Base-by-base conservation (phyloP, 495 filamentous ascomycete species). In the Massariosphaeria phaeospora region DNA sequence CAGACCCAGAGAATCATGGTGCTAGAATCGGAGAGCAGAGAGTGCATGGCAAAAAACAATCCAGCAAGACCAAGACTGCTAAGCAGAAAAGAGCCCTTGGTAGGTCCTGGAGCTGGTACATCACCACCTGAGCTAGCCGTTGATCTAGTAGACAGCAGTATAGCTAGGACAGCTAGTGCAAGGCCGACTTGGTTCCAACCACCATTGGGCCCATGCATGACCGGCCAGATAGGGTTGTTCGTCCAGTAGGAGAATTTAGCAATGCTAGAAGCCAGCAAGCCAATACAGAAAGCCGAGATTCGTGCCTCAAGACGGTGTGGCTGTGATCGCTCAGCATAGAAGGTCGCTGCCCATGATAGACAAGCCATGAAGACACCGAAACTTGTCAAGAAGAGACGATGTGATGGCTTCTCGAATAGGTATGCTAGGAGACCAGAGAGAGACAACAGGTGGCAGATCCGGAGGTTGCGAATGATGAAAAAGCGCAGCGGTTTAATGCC, bases 1-100 rank as follows among this genome's bases (percentile, higher is more conserved):
- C 94, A 99, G n/a, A 87, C 88, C 94, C 94, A 99, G 21, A 89
- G 77, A 54, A 97, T 96, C 90, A 97, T 97, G 26, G 94, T 99
- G 72, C 93, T 96, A 0, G 91, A 96, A 66, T 99, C 94, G 0
- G 93, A 95, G 23, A 99, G 77, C 12, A 97, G 77, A 1, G 90
- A 96, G 64, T 96, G 91, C 64, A 97, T 74, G n/a, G 77, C 88
- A 61, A 97, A 99, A 62, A 96, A 75, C 17, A 96, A 66, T 46
- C 88, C 94, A 31, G 78, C 90, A 47, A 96, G 70, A 42, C 94
- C 88, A 47, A 95, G 53, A 23, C 81, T 85, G 36, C 89, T 78
- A 38, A 94, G 75, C 27, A 85, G 50, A 0, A 83, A 74, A 18
- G 90, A 93, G 7, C 89, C 89, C 42, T 76, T 75, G 65, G 72